Percentiles rank a stretch among this genome's conserved stretches.
phyloP scores from a whole-genome alignment of 768 basidiomycete genomes.

The Postia placenta region DNA sequence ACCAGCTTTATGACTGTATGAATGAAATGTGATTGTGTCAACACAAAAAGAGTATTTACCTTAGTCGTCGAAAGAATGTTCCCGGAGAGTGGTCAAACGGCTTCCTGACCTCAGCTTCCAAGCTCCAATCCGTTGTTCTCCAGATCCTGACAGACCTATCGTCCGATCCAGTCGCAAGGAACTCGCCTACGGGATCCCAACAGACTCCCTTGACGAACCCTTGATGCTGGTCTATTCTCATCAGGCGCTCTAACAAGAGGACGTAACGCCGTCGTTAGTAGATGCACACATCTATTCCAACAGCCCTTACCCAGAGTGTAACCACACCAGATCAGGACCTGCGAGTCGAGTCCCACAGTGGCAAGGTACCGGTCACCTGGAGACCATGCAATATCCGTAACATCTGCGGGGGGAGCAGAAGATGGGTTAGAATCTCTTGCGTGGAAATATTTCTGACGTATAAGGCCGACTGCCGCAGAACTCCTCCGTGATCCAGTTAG shows the following conservation, averaged over 20 bases:
- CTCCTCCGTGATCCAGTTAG: too few relatives aligned
- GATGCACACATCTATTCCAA: background rate
- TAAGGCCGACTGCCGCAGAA: too few relatives aligned
- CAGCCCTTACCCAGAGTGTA: conserved; percentile 67
- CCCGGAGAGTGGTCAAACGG: conserved; percentile 93
- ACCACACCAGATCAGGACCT: conserved; percentile 92
- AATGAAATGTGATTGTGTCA: background rate
- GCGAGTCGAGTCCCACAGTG: conserved; percentile 88
- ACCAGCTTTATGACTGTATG: conserved; percentile 61
- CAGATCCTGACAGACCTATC: conserved; percentile 96
- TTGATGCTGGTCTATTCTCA: conserved; percentile 82
- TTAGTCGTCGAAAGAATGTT: conserved; percentile 89
- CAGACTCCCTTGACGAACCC: conserved; percentile 99
- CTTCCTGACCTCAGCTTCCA: conserved; percentile 80
- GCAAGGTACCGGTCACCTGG: conserved; percentile 90
- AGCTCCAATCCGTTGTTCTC: conserved; percentile 87
- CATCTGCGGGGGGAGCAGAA: conserved; percentile 47
- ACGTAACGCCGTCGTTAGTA: background rate
- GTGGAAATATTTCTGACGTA: too few relatives aligned
- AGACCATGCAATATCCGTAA: conserved; percentile 94
- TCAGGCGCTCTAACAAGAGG: conserved; percentile 58
- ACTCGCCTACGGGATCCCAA: conserved; percentile 98
- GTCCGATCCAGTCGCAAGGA: conserved; percentile 95
- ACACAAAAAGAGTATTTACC: conserved; percentile 35
- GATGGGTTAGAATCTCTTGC: background rate